Conservation (phyloP, 2,329 filamentous ascomycete genomes). For the Mycosphaerella arachidis region DNA sequence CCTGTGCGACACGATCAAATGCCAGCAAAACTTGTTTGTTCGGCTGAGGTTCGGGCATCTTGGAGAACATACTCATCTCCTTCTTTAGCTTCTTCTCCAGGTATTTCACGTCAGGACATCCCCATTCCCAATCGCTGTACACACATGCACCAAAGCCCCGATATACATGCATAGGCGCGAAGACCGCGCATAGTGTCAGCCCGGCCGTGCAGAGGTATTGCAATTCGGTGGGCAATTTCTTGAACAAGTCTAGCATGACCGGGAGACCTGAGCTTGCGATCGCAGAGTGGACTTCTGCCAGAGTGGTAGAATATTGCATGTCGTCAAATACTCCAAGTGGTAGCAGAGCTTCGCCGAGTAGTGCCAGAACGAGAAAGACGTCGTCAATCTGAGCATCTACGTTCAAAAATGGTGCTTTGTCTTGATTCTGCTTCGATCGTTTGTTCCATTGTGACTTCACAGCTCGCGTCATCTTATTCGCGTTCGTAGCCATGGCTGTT, state of each 20-base stretch:
- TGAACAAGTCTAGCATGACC: constrained; percentile 7
- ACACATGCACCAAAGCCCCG: constrained; percentile 20
- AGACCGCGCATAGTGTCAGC: constrained; percentile 15
- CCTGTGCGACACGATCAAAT: constrained; percentile 13
- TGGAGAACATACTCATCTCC: constrained; percentile 12
- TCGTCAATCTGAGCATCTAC: constrained; percentile 14
- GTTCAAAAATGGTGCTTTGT: neutral
- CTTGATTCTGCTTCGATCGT: constrained; percentile 1
- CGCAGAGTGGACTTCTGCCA: constrained; percentile 12
- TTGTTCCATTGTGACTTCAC: constrained; percentile 10
- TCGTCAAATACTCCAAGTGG: constrained; percentile 15
- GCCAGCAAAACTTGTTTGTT: constrained; percentile 12
- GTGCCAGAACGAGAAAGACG: constrained; percentile 17
- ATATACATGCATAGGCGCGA: constrained; percentile 19
- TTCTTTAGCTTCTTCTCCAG: constrained; percentile 16
- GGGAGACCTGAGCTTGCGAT: constrained; percentile 10
- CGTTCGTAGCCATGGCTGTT: neutral
- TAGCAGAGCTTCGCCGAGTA: constrained; percentile 14
- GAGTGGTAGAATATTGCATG: constrained; percentile 8
- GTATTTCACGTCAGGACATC: constrained; percentile 11
- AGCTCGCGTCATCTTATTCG: constrained; percentile 4
- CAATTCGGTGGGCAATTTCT: constrained; percentile 13
- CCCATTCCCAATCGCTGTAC: constrained; percentile 19
- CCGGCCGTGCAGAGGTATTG: constrained; percentile 14
- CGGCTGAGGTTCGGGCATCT: constrained; percentile 16